Evolutionary conservation across 805 yeast genomes (phyloP), one percentile per base, ranked within the genome.

Genomic region (Pichia paraexigua): DNA sequence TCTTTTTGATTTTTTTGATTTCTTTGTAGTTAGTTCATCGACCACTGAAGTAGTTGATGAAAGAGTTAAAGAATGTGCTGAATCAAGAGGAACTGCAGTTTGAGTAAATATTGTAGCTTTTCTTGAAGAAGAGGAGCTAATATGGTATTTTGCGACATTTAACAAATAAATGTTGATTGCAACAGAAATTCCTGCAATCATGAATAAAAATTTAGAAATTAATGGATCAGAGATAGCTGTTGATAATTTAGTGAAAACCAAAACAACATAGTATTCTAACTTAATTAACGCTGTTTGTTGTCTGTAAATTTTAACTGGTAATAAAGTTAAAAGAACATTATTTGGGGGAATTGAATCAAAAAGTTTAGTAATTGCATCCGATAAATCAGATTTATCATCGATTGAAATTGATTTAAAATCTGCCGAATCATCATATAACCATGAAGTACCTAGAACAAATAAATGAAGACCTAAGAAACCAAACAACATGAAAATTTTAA

Each of bases 141-240:
- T 65, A 59, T 85, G 87, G 49, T 76, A 74, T 66, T 87, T 78
- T n/a, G 96, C 85, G 52, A 88, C 94, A 61, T 89, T 88, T 65
- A 92, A 77, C 58, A 94, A 75, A 67, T 91, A 92, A 47, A 86
- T 81, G 65, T 94, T 94, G 56, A 87, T 82, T 7, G 85, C 82
- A 50, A 88, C 78, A 57, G 95, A 86, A 56, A 87, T 71, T 25
- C 85, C 82, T 54, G 91, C 80, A 12, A 81, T 82, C 55, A 86
- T 74, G 44, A 91, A 77, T 48, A 90, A 73, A 56, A 83, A 78
- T 65, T 91, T 91, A 55, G 94, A 82, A 58, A 90, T 78, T 55
- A 88, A 71, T 50, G 83, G 85, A 66, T 91, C 97, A 60, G 85
- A 79, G 51, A 91, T 84, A 20, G 91, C 87, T 52, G 63, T 64